Evolutionary conservation across 2,329 filamentous ascomycete species (phyloP).

Genomic region (Aquanectria penicillioides): DNA sequence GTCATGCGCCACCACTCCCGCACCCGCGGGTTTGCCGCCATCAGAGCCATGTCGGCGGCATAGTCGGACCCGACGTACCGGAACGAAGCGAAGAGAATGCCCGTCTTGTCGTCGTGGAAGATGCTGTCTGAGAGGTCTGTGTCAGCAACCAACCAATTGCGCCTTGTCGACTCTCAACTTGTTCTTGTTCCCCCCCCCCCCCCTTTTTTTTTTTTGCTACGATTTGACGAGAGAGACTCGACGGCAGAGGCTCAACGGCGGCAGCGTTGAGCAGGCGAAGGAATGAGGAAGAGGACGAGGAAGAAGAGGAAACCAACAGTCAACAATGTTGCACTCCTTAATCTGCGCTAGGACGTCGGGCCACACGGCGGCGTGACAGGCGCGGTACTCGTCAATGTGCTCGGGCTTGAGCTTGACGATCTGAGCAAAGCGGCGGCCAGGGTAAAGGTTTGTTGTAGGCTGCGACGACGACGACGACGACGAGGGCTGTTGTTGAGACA

Average conservation of each 20-base stretch:
- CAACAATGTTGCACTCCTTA: slow-evolving; percentile 76
- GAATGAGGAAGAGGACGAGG: not conserved
- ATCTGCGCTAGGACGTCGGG: slow-evolving; percentile 82
- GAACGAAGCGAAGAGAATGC: slow-evolving; percentile 78
- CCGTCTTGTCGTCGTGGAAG: slow-evolving; percentile 70
- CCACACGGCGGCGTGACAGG: slow-evolving; percentile 79
- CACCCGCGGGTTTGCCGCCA: slow-evolving; percentile 78
- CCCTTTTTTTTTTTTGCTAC: no score
- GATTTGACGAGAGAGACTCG: no score
- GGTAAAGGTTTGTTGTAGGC: slow-evolving; percentile 36
- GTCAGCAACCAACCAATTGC: not conserved
- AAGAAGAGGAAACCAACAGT: slow-evolving; percentile 62
- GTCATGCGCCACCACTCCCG: slow-evolving; percentile 86
- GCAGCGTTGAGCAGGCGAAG: not conserved
- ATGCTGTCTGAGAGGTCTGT: slow-evolving; percentile 68
- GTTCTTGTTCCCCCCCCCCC: no score
- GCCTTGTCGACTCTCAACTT: not conserved
- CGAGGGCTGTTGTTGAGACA: not conserved
- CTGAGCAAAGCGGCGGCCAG: slow-evolving; percentile 72
- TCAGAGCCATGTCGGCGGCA: slow-evolving; percentile 78
- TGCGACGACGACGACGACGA: not conserved
- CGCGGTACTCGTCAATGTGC: slow-evolving; percentile 74
- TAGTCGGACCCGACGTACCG: slow-evolving; percentile 82
- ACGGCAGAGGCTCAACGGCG: no score
- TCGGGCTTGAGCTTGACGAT: slow-evolving; percentile 78